These are phyloP conservation scores for Hydrangea macrophylla DNA, from an alignment of 148 eudicot genomes.

Conservation along the genomic window DNA sequence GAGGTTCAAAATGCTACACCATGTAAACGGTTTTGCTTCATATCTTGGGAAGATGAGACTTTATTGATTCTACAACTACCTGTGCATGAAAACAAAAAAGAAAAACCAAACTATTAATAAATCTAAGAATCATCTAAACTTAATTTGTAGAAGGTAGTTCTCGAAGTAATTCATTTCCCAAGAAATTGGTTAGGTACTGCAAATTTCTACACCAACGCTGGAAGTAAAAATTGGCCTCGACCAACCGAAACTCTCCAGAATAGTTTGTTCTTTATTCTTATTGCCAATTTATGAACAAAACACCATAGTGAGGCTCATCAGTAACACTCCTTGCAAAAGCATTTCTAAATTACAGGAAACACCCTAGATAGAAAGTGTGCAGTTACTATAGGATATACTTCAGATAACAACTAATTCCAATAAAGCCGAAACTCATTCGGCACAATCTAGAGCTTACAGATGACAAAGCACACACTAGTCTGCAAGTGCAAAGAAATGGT, in stretches of 20 bases:
- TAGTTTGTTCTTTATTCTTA: neutral
- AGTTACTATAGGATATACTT: neutral
- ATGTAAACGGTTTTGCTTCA: conserved; percentile 22
- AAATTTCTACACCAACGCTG: neutral
- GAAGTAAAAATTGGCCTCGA: neutral
- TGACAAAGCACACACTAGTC: neutral
- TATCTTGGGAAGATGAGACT: conserved; percentile 59
- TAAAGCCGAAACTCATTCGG: neutral
- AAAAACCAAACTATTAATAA: neutral
- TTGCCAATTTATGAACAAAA: neutral
- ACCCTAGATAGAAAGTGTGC: neutral
- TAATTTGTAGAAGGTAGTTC: neutral
- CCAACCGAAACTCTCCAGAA: neutral
- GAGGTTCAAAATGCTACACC: conserved; percentile 4
- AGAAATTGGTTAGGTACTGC: neutral
- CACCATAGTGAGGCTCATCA: neutral
- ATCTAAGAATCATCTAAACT: neutral
- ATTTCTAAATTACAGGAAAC: neutral
- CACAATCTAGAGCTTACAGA: neutral
- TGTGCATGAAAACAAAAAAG: conserved; percentile 26
- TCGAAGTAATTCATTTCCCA: neutral
- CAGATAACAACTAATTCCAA: neutral
- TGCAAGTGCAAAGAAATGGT: neutral
- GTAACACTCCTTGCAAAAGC: neutral
- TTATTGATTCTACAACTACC: conserved; percentile 89